Evolutionary conservation across 202 grass and related monocot species (phyloP).

Genomic region (Saccharum hybrid): DNA sequence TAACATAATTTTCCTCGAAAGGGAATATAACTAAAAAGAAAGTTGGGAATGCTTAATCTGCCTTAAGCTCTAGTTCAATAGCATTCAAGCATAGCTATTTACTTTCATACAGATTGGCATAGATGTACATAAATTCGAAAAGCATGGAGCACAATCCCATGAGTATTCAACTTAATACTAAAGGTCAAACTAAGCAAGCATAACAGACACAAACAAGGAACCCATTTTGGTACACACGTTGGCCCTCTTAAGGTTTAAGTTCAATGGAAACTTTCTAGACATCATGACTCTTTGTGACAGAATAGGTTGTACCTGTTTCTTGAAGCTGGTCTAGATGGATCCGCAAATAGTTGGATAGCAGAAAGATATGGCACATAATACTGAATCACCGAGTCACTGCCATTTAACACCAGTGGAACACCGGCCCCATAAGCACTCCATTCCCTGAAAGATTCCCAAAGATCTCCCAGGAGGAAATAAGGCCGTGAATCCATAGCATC

Average conservation of each 20-base stretch:
- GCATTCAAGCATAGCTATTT: not conserved
- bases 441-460: constrained; percentile 98
- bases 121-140: not conserved
- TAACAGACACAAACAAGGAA: not conserved
- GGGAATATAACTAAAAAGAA: not conserved
- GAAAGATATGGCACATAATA: constrained; percentile 99
- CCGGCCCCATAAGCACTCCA: constrained; percentile 97
- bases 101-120: not conserved
- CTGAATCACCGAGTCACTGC: constrained; percentile 77
- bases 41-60: not conserved
- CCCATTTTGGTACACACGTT: not conserved
- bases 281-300: not conserved
- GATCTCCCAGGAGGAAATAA: constrained; percentile 79
- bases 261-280: not conserved
- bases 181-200: constrained; percentile 10
- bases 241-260: not conserved
- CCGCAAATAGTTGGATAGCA: constrained; percentile 80
- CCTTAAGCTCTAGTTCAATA: not conserved
- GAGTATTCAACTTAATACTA: not conserved
- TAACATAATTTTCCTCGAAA: not conserved
- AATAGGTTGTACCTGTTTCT: constrained; percentile 58
- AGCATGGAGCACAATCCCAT: not conserved
- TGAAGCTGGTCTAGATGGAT: constrained; percentile 56
- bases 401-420: constrained; percentile 87
- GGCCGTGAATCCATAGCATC: constrained; percentile 50